phyloP scores from a whole-genome alignment of 1,284 basidiomycete genomes.

The Rhodotorula sp. region DNA sequence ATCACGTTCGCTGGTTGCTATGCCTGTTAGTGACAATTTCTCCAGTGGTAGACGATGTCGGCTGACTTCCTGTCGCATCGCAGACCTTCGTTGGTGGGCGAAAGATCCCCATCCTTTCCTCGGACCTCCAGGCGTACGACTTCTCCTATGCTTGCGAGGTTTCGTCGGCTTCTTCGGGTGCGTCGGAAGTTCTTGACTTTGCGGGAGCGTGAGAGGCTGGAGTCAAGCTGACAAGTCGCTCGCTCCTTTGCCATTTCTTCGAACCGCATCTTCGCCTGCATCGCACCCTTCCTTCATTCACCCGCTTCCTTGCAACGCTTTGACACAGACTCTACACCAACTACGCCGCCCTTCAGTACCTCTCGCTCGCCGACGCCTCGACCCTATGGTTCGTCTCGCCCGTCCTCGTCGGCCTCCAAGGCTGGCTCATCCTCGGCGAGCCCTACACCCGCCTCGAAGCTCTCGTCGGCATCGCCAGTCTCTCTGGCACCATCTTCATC shows the following conservation, averaged over 20 bases:
- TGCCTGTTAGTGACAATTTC: background rate
- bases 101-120: constrained; percentile 35
- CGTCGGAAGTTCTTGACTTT: too few species aligned
- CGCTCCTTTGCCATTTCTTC: background rate
- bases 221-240: too few species aligned
- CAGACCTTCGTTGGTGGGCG: constrained; percentile 16
- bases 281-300: too few species aligned
- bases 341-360: constrained; percentile 47
- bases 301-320: constrained; percentile 30
- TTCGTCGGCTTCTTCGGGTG: constrained; percentile 45
- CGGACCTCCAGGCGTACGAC: constrained; percentile 40
- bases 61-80: too few species aligned
- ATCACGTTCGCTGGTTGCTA: constrained; percentile 33
- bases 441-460: constrained; percentile 45
- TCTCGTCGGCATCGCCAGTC: constrained; percentile 44
- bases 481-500: constrained; percentile 47
- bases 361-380: constrained; percentile 47
- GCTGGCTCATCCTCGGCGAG: constrained; percentile 45
- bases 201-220: too few species aligned
- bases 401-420: constrained; percentile 45
- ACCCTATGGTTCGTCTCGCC: constrained; percentile 48
- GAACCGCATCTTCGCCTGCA: background rate
- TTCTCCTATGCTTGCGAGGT: constrained; percentile 36
- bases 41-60: background rate
- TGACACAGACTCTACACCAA: constrained; percentile 38